Conservation (phyloP, 768 basidiomycete genomes). For the Xerocomus spinulosus region DNA sequence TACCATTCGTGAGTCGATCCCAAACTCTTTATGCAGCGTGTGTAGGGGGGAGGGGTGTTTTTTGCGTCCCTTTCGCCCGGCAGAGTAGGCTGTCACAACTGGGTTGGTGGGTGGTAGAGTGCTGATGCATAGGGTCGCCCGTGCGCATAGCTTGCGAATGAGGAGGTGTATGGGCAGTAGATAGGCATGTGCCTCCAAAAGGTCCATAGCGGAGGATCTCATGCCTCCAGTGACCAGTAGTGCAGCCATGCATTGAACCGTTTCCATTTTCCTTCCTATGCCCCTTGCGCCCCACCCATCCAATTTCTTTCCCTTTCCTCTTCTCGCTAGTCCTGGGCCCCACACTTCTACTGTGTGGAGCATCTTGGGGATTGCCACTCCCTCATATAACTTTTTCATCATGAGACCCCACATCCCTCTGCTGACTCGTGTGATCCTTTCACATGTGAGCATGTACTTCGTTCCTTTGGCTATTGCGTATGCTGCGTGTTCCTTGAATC, state of each 20-base stretch:
- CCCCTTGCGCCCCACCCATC: slow-evolving; percentile 14
- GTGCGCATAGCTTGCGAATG: too few species aligned
- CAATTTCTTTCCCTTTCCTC: too few species aligned
- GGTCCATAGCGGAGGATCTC: slow-evolving; percentile 18
- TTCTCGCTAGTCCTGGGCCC: too few species aligned
- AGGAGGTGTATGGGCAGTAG: too few species aligned
- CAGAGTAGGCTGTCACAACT: too few species aligned
- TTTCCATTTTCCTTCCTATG: slow-evolving; percentile 3
- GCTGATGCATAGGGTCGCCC: too few species aligned
- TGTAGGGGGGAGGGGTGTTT: too few species aligned
- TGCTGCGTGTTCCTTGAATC: slow-evolving; percentile 20
- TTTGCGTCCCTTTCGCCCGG: too few species aligned
- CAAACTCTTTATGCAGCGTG: too few species aligned
- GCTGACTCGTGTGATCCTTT: background rate
- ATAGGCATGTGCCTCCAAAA: too few species aligned
- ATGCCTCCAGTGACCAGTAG: slow-evolving; percentile 20
- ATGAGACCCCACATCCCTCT: slow-evolving; percentile 14
- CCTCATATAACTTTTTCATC: background rate
- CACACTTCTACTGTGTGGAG: slow-evolving; percentile 25
- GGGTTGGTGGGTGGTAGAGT: too few species aligned
- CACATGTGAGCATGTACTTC: background rate
- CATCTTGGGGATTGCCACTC: background rate
- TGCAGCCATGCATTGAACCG: slow-evolving; percentile 20
- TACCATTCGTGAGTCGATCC: too few species aligned
- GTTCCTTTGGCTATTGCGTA: background rate